Evolutionary conservation across 768 basidiomycete genomes (phyloP).

Genomic region (Naganishia randhawae): DNA sequence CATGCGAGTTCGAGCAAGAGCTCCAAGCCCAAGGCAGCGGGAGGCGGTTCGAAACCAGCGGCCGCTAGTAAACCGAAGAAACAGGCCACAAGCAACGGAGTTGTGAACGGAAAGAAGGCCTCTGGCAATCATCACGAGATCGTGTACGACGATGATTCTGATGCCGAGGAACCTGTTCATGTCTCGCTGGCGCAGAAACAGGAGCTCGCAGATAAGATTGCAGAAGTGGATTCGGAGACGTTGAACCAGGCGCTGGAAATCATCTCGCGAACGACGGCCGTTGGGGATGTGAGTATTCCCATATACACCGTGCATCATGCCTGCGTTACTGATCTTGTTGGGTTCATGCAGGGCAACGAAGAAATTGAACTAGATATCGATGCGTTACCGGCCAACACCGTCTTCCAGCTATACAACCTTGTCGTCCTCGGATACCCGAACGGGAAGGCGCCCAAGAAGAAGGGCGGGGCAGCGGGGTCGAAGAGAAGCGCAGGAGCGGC

Average conservation of each 20-base stretch:
- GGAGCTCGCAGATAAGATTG: constrained; percentile 91
- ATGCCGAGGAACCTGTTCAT: constrained; percentile 31
- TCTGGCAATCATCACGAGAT: constrained; percentile 20
- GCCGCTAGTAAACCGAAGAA: constrained; percentile 36
- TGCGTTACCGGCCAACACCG: constrained; percentile 73
- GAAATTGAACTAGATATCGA: constrained; percentile 99
- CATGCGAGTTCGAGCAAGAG: constrained; percentile 7
- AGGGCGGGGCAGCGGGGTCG: constrained; percentile 54
- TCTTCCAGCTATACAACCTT: constrained; percentile 91
- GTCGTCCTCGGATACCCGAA: constrained; percentile 57
- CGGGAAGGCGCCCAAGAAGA: constrained; percentile 33
- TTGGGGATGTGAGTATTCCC: constrained; percentile 71
- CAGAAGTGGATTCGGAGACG: constrained; percentile 72
- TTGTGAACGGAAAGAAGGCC: constrained; percentile 29
- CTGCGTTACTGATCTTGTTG: background rate
- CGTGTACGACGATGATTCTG: constrained; percentile 36
- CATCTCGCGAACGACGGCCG: constrained; percentile 90
- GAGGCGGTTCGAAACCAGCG: background rate
- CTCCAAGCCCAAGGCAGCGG: constrained; percentile 15
- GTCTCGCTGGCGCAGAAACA: constrained; percentile 97
- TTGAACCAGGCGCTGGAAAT: constrained; percentile 89
- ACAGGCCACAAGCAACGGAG: constrained; percentile 19
- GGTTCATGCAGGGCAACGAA: constrained; percentile 55
- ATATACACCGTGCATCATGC: background rate
- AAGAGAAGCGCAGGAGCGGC: constrained; percentile 31